Evolutionary conservation across 2,329 filamentous ascomycete genomes (phyloP), one percentile per base, ranked within the genome.

Genomic region (Plectosphaerella cucumerina): DNA sequence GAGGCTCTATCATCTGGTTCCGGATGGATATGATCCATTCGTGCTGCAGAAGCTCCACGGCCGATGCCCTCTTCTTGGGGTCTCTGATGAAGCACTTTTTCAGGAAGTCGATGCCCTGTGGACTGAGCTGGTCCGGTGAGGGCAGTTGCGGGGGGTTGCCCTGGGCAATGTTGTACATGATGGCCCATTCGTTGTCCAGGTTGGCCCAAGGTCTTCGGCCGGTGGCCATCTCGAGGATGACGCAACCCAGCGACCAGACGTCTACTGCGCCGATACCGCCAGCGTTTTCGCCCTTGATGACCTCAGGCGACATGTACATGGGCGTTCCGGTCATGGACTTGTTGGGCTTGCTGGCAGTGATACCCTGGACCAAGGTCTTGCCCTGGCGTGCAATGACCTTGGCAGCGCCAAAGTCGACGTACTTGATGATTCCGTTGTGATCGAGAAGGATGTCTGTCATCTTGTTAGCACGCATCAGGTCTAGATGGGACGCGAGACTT

Each of bases 271-370:
- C 93, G 52, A 91, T 86, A 58, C 89, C 87, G 50, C 89, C 88
- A 12, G 85, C 75, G 65, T 85, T 85, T 58, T 92, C 87, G 51
- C 94, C 94, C 63, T 92, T 95, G 74, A 99, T 97, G 39, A 97
- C 90, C 74, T 99, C 94, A 5, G 94, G 94, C 6, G 94, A 97
- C 94, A 99, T 99, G 77, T 99, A 99, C 94, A 99, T 99, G 3
- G 94, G 94, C 11, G 94, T 99, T 59, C 94, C 94, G 18, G 92
- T 96, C 86, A 97, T 97, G 34, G 89, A 94, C 65, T 91, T 88
- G 69, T 96, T 92, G 46, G 86, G 81, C 61, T 82, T 77, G 23
- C 78, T 74, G 35, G 81, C 78, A 21, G 78, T 75, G 49, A 85
- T 70, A 60, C 85, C 80, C 42, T 81, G 80, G 20, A 89, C 84